Base-by-base conservation (phyloP, 352 stramenopile species). In the Globisporangium perplexum region DNA sequence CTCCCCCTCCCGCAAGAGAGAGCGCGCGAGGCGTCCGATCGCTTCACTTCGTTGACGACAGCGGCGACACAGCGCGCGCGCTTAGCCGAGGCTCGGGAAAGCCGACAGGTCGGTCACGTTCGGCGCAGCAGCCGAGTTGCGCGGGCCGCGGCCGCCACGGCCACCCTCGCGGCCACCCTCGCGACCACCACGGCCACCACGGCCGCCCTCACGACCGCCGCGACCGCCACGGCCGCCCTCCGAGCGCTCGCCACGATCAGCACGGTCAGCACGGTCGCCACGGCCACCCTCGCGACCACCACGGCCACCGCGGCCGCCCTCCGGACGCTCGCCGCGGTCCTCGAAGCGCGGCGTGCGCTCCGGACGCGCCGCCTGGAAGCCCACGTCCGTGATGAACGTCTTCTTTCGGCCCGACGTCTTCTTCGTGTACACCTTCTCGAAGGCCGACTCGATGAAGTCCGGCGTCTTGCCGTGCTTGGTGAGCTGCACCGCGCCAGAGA, bases 351-450 rank as follows among this genome's bases (percentile, higher is more conserved):
- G 56, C 8, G 56, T 36, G 56, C 72, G 83, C 66, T 92, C 76
- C 42, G 69, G 72, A 62, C 82, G 81, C 62, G 85, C 66, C 45
- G 69, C 70, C 66, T 81, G 73, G 73, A 89, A 93, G 53, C 76
- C 88, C 53, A 97, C 74, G 63, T 93, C 85, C 47, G 89, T 89
- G 62, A 95, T 74, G 66, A 96, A 43, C 66, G 96, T 71, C 75
- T 96, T 90, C 83, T 98, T 98, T 65, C 88, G 90, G 58, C 79
- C 86, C 55, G 86, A 91, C 53, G 90, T 97, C 86, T 98, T 98
- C 63, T 96, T 93, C 68, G 94, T 91, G 81, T 97, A 98, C 60
- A 97, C 88, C 77, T 98, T 96, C 64, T 97, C 83, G 70, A 79
- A 94, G 68, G 86, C 74, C 45, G 83, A 68, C 60, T 92, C 83